Percentiles rank a stretch among this genome's conserved stretches.
These are phyloP conservation scores for Tricholomella constricta DNA, from an alignment of 768 basidiomycete species.

Conservation along the genomic window DNA sequence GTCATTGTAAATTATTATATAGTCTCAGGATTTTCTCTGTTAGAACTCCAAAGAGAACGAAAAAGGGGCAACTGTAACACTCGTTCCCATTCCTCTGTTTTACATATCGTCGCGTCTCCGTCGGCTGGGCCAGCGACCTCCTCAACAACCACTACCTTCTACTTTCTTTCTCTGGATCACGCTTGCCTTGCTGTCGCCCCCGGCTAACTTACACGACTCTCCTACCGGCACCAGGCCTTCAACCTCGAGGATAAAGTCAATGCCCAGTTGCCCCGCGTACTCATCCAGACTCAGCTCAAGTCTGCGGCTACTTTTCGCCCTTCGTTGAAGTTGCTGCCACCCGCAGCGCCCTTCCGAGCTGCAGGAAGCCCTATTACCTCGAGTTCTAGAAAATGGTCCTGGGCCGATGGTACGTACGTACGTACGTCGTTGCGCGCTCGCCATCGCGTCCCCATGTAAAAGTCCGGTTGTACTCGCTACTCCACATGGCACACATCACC, in stretches of 20 bases:
- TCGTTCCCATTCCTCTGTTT: no score
- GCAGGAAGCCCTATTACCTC: slow-evolving; percentile 67
- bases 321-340: slow-evolving; percentile 78
- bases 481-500: slow-evolving; percentile 83
- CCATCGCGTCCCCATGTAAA: slow-evolving; percentile 69
- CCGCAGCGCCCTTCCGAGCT: slow-evolving; percentile 68
- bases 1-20: no score
- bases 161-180: slow-evolving; percentile 76
- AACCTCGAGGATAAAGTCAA: slow-evolving; percentile 80
- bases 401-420: slow-evolving; percentile 67
- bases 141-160: slow-evolving; percentile 87
- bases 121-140: slow-evolving; percentile 82
- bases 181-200: slow-evolving; percentile 74
- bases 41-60: no score
- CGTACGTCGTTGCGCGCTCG: slow-evolving; percentile 58
- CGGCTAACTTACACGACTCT: slow-evolving; percentile 79
- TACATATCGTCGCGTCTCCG: no score
- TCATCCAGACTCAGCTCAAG: slow-evolving; percentile 70
- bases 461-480: slow-evolving; percentile 63
- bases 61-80: no score
- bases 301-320: slow-evolving; percentile 82
- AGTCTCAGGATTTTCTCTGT: no score
- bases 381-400: slow-evolving; percentile 56
- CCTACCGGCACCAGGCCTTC: slow-evolving; percentile 62
- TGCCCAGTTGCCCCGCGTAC: slow-evolving; percentile 69